phyloP scores from a whole-genome alignment of 495 filamentous ascomycete genomes.

The Tuber umbilicatum region DNA sequence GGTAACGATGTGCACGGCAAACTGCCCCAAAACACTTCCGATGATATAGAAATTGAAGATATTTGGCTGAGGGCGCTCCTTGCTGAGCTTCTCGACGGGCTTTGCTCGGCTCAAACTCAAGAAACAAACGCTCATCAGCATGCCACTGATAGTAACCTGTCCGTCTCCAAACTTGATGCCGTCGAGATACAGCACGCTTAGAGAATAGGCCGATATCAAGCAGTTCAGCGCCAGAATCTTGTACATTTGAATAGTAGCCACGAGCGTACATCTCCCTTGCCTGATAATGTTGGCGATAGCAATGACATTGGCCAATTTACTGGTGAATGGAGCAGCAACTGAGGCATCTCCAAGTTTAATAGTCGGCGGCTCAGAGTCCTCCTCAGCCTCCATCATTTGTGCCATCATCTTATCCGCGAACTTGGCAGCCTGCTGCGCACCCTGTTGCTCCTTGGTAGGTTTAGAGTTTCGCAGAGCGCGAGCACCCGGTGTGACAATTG shows the following conservation, averaged over 20 bases:
- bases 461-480: slow-evolving; percentile 60
- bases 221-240: slow-evolving; percentile 99
- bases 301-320: slow-evolving; percentile 93
- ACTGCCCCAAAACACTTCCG: slow-evolving; percentile 93
- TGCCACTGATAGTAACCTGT: slow-evolving; percentile 96
- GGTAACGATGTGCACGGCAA: slow-evolving; percentile 90
- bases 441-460: slow-evolving; percentile 52
- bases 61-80: slow-evolving; percentile 95
- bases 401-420: slow-evolving; percentile 81
- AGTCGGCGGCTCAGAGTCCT: slow-evolving; percentile 84
- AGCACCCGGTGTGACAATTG: slow-evolving; percentile 63
- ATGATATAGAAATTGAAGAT: slow-evolving; percentile 99
- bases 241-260: slow-evolving; percentile 99
- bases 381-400: slow-evolving; percentile 85
- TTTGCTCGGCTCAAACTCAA: slow-evolving; percentile 91
- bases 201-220: slow-evolving; percentile 94
- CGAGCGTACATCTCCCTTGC: slow-evolving; percentile 91
- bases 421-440: slow-evolving; percentile 62
- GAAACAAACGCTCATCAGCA: slow-evolving; percentile 99
- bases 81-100: slow-evolving; percentile 89
- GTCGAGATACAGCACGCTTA: slow-evolving; percentile 92
- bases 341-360: slow-evolving; percentile 98
- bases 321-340: slow-evolving; percentile 93
- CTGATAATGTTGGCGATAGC: slow-evolving; percentile 98
- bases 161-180: slow-evolving; percentile 99